Base-by-base conservation (phyloP, 2,329 filamentous ascomycete species). In the Endocalyx cinctus region DNA sequence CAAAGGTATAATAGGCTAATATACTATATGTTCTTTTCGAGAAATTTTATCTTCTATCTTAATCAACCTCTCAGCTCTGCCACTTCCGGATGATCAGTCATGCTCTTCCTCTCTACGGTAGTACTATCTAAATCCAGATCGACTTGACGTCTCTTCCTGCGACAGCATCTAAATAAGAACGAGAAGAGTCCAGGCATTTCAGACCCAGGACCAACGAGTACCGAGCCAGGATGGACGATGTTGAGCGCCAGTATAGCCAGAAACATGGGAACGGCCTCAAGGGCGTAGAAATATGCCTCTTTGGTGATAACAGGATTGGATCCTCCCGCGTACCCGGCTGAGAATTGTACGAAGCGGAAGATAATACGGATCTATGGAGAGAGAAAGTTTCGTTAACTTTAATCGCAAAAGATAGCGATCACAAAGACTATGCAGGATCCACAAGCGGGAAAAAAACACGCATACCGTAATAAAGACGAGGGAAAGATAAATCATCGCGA, bases 271-370 rank as follows among this genome's bases (percentile, higher is more conserved):
- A 53, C 38, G 1, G 55, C 55, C 38, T 67, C 63, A 10, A 66
- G 54, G 14, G 48, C 50, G 22, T 54, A 57, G 31, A 55, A 51
- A 27, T 51, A 60, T 4, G 34, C 40, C 20, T 59, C 55, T 25
- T 52, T 45, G 11, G 43, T 41, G 5, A 47, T n/a, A 5, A 48
- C 17, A 8, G 50, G 45, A 27, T 58, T 52, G 18, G 42, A 50
- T 5, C 52, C 55, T 4, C 27, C 41, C 1, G 54, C 44, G 19
- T 63, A 46, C 0, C 66, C 69, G 1, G 58, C 57, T 0, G 64
- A 63, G 44, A 70, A 77, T 41, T 79, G 71, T 13, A 62, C 47
- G 2, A 79, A 55, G 3, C 75, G 67, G 51, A 69, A 79, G 34
- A 75, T 59, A 39, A 78, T 78, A 11, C 73, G 68, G 12, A 63